phyloP scores from a whole-genome alignment of 75 land plant genomes.

The Pinus taeda region DNA sequence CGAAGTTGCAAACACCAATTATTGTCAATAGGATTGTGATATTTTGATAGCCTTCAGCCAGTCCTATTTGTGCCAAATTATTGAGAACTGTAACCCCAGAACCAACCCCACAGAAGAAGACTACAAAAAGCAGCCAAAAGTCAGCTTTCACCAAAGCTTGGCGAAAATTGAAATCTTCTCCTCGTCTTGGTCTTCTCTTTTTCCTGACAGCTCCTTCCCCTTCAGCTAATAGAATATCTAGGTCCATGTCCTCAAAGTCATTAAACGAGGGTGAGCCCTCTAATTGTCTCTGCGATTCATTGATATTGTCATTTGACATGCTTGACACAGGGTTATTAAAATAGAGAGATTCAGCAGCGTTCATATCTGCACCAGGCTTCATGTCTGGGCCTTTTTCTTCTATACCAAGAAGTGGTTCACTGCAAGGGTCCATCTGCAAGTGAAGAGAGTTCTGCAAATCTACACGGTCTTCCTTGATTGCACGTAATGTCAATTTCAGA shows the following conservation, averaged over 20 bases:
- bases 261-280: slow-evolving; percentile 9
- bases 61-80: slow-evolving; percentile 49
- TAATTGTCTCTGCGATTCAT: not conserved
- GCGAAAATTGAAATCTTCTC: slow-evolving; percentile 39
- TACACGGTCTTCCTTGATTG: slow-evolving; percentile 12
- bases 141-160: slow-evolving; percentile 48
- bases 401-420: not conserved
- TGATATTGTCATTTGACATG: not conserved
- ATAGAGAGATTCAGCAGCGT: not conserved
- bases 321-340: not conserved
- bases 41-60: slow-evolving; percentile 43
- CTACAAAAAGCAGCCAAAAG: slow-evolving; percentile 47
- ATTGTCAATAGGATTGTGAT: slow-evolving; percentile 39
- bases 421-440: not conserved
- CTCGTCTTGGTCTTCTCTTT: slow-evolving; percentile 36
- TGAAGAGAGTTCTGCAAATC: not conserved
- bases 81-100: slow-evolving; percentile 36
- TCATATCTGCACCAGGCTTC: not conserved
- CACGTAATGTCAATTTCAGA: slow-evolving; percentile 11
- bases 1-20: slow-evolving; percentile 34
- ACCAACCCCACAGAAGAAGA: slow-evolving; percentile 56
- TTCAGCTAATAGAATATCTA: slow-evolving; percentile 48
- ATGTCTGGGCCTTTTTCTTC: not conserved
- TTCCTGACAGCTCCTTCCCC: slow-evolving; percentile 36
- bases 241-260: slow-evolving; percentile 17